Conservation (phyloP, 306 rosid species). For the Spatholobus suberectus region DNA sequence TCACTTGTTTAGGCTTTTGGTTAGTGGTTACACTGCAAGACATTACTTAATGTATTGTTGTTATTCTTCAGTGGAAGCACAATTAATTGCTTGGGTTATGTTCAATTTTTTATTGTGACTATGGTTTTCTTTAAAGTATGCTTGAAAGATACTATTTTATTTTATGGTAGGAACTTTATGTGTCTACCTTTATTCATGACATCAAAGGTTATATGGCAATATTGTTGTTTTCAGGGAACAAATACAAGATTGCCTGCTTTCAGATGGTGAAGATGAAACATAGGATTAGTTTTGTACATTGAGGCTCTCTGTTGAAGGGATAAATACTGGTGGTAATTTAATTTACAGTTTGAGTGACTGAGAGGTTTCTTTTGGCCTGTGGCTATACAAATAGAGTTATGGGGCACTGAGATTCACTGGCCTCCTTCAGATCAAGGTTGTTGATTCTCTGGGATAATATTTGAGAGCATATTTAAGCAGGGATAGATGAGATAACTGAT, state of each 20-base stretch:
- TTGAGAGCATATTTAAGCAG: not conserved
- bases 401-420: slow-evolving; percentile 1
- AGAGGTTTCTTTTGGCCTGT: slow-evolving; percentile 17
- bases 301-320: slow-evolving; percentile 23
- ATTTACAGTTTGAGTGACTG: not conserved
- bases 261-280: slow-evolving; percentile 73
- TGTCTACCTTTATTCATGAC: slow-evolving; percentile 23
- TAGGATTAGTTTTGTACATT: slow-evolving; percentile 30
- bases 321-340: not conserved
- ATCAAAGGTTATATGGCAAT: not conserved
- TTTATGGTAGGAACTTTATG: not conserved
- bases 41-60: not conserved
- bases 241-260: slow-evolving; percentile 84
- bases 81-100: slow-evolving; percentile 18
- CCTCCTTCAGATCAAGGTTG: not conserved
- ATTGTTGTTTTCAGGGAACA: slow-evolving; percentile 74
- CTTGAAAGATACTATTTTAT: not conserved
- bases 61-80: not conserved
- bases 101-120: not conserved
- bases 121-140: not conserved
- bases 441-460: slow-evolving; percentile 6
- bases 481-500: not conserved
- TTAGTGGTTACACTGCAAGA: not conserved
- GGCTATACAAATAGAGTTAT: not conserved
- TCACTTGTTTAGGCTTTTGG: not conserved